phyloP scores from a whole-genome alignment of 805 yeast genomes.

The Wickerhamomyces queroliae region DNA sequence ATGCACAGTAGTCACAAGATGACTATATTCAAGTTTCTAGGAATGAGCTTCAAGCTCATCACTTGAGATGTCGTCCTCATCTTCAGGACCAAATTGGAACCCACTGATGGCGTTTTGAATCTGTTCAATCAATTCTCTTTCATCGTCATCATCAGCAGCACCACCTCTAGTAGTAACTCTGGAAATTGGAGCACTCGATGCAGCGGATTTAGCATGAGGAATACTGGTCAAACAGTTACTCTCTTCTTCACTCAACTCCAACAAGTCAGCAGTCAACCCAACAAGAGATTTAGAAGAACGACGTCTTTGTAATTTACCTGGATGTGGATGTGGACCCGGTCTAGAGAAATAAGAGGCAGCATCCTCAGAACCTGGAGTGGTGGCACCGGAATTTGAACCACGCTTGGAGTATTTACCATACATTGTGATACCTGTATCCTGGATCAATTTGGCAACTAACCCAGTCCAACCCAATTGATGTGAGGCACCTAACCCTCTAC shows the following conservation, averaged over 20 bases:
- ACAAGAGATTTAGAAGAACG: conserved; percentile 70
- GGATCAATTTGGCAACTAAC: conserved; percentile 84
- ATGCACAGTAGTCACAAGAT: neutral
- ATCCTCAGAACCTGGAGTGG: neutral
- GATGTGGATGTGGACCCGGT: conserved; percentile 40
- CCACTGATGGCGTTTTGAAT: conserved; percentile 37
- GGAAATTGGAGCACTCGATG: conserved; percentile 15
- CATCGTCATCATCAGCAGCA: conserved; percentile 17
- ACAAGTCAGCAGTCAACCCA: conserved; percentile 58
- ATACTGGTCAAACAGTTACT: conserved; percentile 22
- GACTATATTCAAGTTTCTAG: neutral
- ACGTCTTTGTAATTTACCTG: conserved; percentile 54
- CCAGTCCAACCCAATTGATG: conserved; percentile 98
- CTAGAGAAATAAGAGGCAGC: conserved; percentile 18
- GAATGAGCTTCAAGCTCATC: conserved; percentile 54
- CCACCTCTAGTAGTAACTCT: conserved; percentile 13
- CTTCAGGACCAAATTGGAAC: conserved; percentile 15
- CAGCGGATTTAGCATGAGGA: conserved; percentile 8
- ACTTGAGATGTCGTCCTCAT: conserved; percentile 38
- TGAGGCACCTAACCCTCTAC: conserved; percentile 88
- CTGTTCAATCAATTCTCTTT: conserved; percentile 29
- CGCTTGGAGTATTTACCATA: conserved; percentile 10
- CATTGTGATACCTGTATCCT: conserved; percentile 76
- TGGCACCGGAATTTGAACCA: conserved; percentile 31
- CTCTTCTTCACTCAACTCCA: conserved; percentile 66